Base-by-base conservation (phyloP, 495 filamentous ascomycete species). In the Chaetomium fimeti region DNA sequence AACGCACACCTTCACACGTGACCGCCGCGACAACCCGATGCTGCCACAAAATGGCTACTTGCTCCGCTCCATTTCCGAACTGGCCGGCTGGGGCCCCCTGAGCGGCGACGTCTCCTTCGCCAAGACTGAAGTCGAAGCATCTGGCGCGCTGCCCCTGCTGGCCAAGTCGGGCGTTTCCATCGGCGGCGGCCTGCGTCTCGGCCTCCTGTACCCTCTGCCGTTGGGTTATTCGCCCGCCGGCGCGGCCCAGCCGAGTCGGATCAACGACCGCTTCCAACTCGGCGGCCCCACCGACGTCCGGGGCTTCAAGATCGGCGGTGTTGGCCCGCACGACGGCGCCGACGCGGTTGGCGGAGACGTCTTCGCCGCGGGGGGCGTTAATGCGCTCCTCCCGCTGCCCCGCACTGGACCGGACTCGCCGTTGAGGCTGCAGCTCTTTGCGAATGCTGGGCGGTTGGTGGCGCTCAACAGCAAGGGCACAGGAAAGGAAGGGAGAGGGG, bases 211-310 rank as follows among this genome's bases (percentile, higher is more conserved):
- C 65, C 85, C 85, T 18, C 70, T 87, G 18, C 74, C 79, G n/a
- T 56, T 76, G 13, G 82, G 81, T 1, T 85, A 91, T 59, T 86
- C 83, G 13, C 72, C 89, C 29, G 78, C 80, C 24, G 83, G 81
- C 66, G 22, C 60, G 22, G 68, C 85, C 75, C 36, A 81, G 38
- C 85, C 89, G 3, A 93, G 91, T 57, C 85, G 91, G 28, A 83
- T 97, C 67, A 97, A 93, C 75, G 94, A 98, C 75, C 92, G 94
- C 36, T 98, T 98, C 81, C 85, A 89, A 57, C 91, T 98, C 45
- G 94, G 94, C 52, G 94, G 95, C 0, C 93, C 94, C 0, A 96
- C 92, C 24, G 92, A 96, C 72, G 91, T 98, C 32, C 89, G 94
- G 57, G 94, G 93, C 6, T 98, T 98, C 83, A 88, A 90, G 32